Conservation (phyloP, 106 monocot genomes). For the Allium cepa region DNA sequence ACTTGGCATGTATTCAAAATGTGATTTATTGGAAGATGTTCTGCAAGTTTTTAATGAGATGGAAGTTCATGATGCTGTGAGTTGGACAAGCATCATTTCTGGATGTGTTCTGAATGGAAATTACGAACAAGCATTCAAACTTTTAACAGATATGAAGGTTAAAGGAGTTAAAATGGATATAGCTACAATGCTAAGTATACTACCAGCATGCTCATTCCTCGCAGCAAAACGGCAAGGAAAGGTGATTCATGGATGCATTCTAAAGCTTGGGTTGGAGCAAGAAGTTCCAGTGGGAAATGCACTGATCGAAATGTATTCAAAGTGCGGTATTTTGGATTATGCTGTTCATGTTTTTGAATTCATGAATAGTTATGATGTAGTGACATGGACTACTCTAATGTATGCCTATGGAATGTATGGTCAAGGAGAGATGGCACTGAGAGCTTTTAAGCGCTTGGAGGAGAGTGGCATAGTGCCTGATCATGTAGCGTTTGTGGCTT, state of each 20-base stretch:
- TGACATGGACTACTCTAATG: constrained; percentile 22
- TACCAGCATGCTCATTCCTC: constrained; percentile 9
- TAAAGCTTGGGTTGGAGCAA: constrained; percentile 10
- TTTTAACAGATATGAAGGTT: constrained; percentile 11
- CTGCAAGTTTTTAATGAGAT: constrained; percentile 15
- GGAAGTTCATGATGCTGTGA: constrained; percentile 14
- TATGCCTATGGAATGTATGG: constrained; percentile 15
- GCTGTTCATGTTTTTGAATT: constrained; percentile 7
- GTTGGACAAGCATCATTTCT: constrained; percentile 18
- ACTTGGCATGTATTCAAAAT: constrained; percentile 33
- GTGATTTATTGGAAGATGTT: constrained; percentile 13
- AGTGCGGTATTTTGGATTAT: constrained; percentile 25
- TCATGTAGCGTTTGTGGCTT: constrained; percentile 14
- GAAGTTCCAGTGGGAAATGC: constrained; percentile 20
- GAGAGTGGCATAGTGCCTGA: constrained; percentile 11
- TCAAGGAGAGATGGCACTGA: constrained; percentile 10
- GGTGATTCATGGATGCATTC: constrained; percentile 30
- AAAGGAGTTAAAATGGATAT: constrained; percentile 7
- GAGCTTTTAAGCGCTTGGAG: constrained; percentile 17
- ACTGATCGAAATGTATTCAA: constrained; percentile 42
- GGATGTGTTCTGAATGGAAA: constrained; percentile 18
- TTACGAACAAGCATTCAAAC: constrained; percentile 13
- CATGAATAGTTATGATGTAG: constrained; percentile 4
- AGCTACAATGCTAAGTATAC: constrained; percentile 10
- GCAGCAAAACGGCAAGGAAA: constrained; percentile 18